A percentile compares a stretch with the other conserved stretches of the same genome.
phyloP scores from a whole-genome alignment of 495 filamentous ascomycete species.

The Sabuloglossum arenarium region DNA sequence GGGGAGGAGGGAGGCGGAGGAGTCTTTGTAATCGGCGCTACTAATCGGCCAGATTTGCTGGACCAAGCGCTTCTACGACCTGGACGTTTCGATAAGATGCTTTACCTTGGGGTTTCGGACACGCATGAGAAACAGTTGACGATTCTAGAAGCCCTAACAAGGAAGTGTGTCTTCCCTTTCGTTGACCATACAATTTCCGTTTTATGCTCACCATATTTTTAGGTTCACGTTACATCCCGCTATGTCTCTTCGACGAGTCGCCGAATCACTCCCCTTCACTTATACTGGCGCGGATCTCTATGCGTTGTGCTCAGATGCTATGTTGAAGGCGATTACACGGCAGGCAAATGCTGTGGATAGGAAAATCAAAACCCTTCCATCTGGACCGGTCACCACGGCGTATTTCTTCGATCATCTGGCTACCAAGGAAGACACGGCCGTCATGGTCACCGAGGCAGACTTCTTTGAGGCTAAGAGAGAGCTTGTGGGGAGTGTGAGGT shows the following conservation, averaged over 20 bases:
- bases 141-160: conserved; percentile 81
- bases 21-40: conserved; percentile 95
- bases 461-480: conserved; percentile 63
- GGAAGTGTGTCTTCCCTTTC: conserved; percentile 39
- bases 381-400: conserved; percentile 51
- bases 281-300: conserved; percentile 97
- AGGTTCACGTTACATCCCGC: conserved; percentile 65
- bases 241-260: conserved; percentile 51
- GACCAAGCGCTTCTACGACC: conserved; percentile 82
- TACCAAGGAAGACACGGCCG: conserved; percentile 56
- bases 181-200: not conserved
- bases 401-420: conserved; percentile 92
- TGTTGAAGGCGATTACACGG: conserved; percentile 94
- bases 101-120: conserved; percentile 88
- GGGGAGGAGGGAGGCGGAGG: conserved; percentile 69
- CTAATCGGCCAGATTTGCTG: conserved; percentile 82
- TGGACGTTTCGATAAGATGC: conserved; percentile 96
- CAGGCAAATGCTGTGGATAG: conserved; percentile 68
- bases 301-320: conserved; percentile 87
- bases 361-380: conserved; percentile 46
- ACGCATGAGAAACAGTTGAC: conserved; percentile 92
- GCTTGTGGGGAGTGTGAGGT: conserved; percentile 75
- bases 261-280: conserved; percentile 70
- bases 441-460: conserved; percentile 74
- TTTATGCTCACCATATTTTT: conserved; percentile 9